These are phyloP conservation scores for Termitomyces sp. DNA, from an alignment of 768 basidiomycete species.

Conservation along the genomic window DNA sequence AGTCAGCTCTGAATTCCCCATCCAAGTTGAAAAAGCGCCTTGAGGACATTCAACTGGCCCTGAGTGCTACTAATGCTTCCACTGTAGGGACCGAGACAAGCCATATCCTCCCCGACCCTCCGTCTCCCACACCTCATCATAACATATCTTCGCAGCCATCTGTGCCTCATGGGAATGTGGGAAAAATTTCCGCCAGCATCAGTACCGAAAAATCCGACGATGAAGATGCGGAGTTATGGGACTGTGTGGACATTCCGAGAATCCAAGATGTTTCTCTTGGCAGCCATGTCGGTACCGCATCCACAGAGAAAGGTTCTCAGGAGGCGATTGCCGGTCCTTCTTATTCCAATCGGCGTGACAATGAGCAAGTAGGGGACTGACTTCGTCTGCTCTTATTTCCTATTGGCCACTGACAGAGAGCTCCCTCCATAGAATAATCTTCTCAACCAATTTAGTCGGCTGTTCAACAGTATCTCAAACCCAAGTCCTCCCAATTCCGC, in stretches of 20 bases:
- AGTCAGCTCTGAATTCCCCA: not conserved
- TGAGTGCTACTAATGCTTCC: not conserved
- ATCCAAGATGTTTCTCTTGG: not conserved
- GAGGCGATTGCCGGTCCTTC: not conserved
- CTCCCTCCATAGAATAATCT: slow-evolving; percentile 9
- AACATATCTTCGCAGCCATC: not conserved
- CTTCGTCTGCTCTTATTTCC: not conserved
- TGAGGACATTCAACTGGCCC: not conserved
- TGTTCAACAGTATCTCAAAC: slow-evolving; percentile 4
- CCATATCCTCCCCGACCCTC: not conserved
- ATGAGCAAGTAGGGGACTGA: slow-evolving; percentile 8
- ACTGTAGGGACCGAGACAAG: not conserved
- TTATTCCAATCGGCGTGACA: not conserved
- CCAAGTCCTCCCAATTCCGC: slow-evolving; percentile 1
- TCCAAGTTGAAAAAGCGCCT: not conserved
- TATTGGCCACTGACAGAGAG: not conserved
- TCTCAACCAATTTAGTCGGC: slow-evolving; percentile 5
- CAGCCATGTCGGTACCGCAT: not conserved
- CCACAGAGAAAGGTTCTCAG: not conserved
- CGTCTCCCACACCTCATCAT: not conserved
- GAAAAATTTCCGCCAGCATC: not conserved
- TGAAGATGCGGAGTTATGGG: slow-evolving; percentile 7
- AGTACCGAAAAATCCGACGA: not conserved
- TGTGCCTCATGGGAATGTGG: not conserved
- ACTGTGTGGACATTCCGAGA: slow-evolving; percentile 6